Conservation (phyloP, 2,329 filamentous ascomycete species). For the Hansfordia pulvinata region DNA sequence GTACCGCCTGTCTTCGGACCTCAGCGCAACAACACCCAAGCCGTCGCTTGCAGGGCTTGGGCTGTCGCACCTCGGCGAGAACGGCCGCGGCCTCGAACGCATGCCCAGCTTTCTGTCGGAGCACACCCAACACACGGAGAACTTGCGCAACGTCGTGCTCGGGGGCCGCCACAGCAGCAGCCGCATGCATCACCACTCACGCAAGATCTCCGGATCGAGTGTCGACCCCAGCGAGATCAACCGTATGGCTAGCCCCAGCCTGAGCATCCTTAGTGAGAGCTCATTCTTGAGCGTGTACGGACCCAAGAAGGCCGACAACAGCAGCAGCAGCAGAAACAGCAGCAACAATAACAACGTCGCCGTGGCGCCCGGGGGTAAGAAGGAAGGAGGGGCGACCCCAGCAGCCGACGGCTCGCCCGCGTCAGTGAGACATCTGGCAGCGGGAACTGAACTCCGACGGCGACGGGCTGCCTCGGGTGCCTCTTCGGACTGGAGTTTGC, state of each 20-base stretch:
- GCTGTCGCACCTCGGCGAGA: constrained; percentile 11
- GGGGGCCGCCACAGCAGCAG: constrained; percentile 32
- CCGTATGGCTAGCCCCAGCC: constrained; percentile 39
- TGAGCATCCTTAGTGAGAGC: constrained; percentile 54
- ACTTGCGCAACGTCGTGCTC: constrained; percentile 45
- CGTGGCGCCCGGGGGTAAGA: no score
- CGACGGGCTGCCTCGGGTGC: no score
- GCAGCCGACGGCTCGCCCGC: no score
- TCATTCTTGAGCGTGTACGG: constrained; percentile 55
- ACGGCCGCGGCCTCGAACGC: constrained; percentile 28
- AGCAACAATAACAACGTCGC: no score
- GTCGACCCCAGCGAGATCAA: constrained; percentile 20
- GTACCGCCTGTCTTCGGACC: constrained; percentile 16
- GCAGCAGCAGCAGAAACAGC: no score
- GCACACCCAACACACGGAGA: constrained; percentile 42
- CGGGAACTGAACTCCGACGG: no score
- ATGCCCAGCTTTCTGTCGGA: constrained; percentile 56
- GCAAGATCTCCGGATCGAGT: constrained; percentile 28
- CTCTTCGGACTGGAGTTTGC: no score
- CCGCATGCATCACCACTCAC: no score
- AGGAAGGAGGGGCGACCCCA: no score
- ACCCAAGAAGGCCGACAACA: no score
- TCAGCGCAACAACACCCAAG: constrained; percentile 10
- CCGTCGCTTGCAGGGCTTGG: constrained; percentile 5
- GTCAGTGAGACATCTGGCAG: no score